Percentiles rank a stretch among this genome's conserved stretches.
Conservation (phyloP, 257 asterid genomes). For the Solanum raphanifolium region DNA sequence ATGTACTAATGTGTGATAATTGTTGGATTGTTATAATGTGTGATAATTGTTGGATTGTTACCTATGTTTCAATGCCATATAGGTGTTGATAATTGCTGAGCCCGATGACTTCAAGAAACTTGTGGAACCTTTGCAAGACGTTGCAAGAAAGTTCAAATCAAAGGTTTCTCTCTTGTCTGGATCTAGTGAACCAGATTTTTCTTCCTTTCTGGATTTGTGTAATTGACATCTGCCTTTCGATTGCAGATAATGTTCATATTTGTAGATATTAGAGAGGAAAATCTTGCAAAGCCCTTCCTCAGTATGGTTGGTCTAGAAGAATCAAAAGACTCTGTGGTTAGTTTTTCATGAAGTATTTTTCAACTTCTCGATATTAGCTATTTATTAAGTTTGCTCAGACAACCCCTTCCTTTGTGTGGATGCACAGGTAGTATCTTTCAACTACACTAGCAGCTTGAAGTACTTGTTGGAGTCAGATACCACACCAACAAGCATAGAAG, state of each 20-base stretch:
- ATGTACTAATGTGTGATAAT: background rate
- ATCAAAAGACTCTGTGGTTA: conserved; percentile 42
- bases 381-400: background rate
- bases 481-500: conserved; percentile 54
- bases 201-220: background rate
- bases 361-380: background rate
- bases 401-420: background rate
- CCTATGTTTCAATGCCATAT: conserved; percentile 7
- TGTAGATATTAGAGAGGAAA: conserved; percentile 65
- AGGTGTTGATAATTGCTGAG: conserved; percentile 82
- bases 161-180: conserved; percentile 33
- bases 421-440: conserved; percentile 57
- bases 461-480: conserved; percentile 59
- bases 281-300: conserved; percentile 88
- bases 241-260: conserved; percentile 73
- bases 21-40: background rate
- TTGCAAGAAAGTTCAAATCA: conserved; percentile 70
- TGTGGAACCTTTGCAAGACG: conserved; percentile 46
- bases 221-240: background rate
- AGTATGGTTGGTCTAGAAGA: conserved; percentile 88
- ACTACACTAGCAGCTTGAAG: conserved; percentile 50
- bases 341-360: conserved; percentile 9
- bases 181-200: background rate
- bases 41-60: background rate
- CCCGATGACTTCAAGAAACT: conserved; percentile 48